Evolutionary conservation across 2,329 filamentous ascomycete species (phyloP), one percentile per base, ranked within the genome.

Genomic region (Bipolaris oryzae): DNA sequence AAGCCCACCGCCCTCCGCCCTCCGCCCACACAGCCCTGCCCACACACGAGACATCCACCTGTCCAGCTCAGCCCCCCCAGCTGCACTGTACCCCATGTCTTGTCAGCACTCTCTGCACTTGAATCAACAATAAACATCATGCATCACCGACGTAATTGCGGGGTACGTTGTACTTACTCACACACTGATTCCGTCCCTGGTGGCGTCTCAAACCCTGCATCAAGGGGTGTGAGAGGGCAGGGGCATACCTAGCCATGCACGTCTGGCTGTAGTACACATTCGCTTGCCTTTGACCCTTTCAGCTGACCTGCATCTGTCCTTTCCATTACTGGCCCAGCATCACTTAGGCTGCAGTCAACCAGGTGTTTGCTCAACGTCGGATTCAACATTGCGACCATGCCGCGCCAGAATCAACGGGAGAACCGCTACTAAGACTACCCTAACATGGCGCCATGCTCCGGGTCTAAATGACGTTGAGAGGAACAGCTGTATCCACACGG

Each of bases 381-480:
- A 51, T 38, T 55, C 58, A 61, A 57, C 44, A 58, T 58, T 16
- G 62, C 62, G 62, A 31, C 10, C 10, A 31, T 11, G 10, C 28
- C 28, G 10, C 28, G 10, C 28, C 28, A 56, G 39, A 50, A 51
- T 57, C 18, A 49, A 41, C 45, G 52, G 41, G 35, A 53, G 13
- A 51, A 48, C 39, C 46, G 31, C 45, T 46, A 54, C 55, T 46
- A 56, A 51, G 33, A 53, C 55, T 49, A 59, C 45, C 55, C 56
- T 44, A 59, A 58, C 45, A 59, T 57, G 56, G 53, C 50, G 53
- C 47, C 54, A 60, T 59, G 53, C 43, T 62, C 59, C 59, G 56
- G 39, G 48, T 42, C 50, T 60, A 62, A 45, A 48, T 44, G 16
- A 20, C 33, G 35, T 53, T 25, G 33, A 25, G 25, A 34, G 31